phyloP scores from a whole-genome alignment of 352 stramenopile species.

The Globisporangium yorkense region DNA sequence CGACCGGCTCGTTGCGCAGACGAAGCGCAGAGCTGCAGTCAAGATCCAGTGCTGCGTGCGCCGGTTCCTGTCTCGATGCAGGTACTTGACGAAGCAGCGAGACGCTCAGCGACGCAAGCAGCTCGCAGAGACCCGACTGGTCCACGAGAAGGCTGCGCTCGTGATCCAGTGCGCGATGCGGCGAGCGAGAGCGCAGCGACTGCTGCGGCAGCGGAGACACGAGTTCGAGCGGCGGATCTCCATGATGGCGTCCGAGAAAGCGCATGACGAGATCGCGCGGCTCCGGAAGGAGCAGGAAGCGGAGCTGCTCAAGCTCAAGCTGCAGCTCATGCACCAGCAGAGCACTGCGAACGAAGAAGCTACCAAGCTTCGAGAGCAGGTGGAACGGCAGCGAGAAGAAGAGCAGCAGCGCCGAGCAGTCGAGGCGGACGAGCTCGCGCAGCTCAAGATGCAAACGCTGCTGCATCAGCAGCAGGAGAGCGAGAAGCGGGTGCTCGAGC shows the following conservation, averaged over 20 bases:
- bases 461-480: conserved; percentile 43
- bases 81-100: conserved; percentile 23
- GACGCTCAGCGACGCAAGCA: conserved; percentile 25
- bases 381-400: conserved; percentile 37
- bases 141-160: conserved; percentile 43
- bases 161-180: conserved; percentile 67
- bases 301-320: conserved; percentile 55
- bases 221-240: conserved; percentile 79
- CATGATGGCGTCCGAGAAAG: conserved; percentile 77
- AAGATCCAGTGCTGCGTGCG: conserved; percentile 67
- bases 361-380: conserved; percentile 28
- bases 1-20: conserved; percentile 48
- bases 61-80: conserved; percentile 38
- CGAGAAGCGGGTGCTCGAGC: conserved; percentile 30
- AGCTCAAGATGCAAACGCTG: conserved; percentile 46
- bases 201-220: conserved; percentile 36
- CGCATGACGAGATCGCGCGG: conserved; percentile 72
- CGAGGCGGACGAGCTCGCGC: conserved; percentile 51
- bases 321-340: conserved; percentile 59
- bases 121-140: conserved; percentile 20
- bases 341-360: conserved; percentile 43
- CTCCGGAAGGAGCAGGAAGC: conserved; percentile 67
- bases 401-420: conserved; percentile 37
- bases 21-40: conserved; percentile 50
- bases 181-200: conserved; percentile 26